phyloP scores from a whole-genome alignment of 2,329 filamentous ascomycete species.

The Emydomyces testavorans region DNA sequence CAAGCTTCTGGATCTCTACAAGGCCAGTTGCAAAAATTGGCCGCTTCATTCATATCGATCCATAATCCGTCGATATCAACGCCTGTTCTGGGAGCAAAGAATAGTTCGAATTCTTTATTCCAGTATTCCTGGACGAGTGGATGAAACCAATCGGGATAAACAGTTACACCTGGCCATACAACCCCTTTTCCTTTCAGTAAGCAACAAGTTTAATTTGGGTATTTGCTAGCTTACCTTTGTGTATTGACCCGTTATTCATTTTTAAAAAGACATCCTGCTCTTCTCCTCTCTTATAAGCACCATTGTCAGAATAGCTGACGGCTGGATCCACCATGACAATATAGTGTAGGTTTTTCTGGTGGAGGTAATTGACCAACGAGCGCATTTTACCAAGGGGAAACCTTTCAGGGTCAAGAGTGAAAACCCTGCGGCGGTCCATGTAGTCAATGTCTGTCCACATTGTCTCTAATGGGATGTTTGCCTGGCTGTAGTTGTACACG shows the following conservation, averaged over 20 bases:
- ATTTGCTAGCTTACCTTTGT: conserved; percentile 25
- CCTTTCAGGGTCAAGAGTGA: conserved; percentile 34
- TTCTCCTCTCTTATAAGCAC: conserved; percentile 48
- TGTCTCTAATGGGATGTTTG: conserved; percentile 26
- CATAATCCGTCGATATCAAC: conserved; percentile 61
- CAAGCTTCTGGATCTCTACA: conserved; percentile 43
- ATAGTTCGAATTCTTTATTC: conserved; percentile 50
- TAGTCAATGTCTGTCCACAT: conserved; percentile 30
- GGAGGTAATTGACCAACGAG: conserved; percentile 52
- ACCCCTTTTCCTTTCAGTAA: conserved; percentile 37
- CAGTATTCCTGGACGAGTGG: conserved; percentile 51
- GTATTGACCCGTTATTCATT: conserved; percentile 41
- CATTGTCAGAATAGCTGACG: conserved; percentile 36
- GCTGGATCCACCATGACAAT: conserved; percentile 58
- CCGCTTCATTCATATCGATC: conserved; percentile 52
- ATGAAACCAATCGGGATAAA: conserved; percentile 61
- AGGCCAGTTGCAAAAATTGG: conserved; percentile 39
- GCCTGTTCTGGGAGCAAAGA: conserved; percentile 50
- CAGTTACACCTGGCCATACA: conserved; percentile 60
- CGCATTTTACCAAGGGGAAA: conserved; percentile 52
- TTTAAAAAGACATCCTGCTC: conserved; percentile 42
- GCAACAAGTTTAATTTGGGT: background rate
- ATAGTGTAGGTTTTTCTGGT: conserved; percentile 51
- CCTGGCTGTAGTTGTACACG: conserved; percentile 25
- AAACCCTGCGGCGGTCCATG: conserved; percentile 22